phyloP scores from a whole-genome alignment of 805 yeast species.

The Alloascoidea africana region DNA sequence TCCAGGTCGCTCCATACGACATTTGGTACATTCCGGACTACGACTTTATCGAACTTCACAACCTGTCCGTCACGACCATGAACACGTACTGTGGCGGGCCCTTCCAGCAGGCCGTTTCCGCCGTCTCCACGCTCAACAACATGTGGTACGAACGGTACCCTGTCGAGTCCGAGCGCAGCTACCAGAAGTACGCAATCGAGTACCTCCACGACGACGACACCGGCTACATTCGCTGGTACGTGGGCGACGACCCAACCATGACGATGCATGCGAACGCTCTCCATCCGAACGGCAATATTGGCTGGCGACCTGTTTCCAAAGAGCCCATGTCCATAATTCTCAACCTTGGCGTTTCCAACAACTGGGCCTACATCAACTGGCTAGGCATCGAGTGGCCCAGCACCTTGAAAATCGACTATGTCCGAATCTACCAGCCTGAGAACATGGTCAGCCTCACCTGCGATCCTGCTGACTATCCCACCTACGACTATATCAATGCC shows the following conservation, averaged over 20 bases:
- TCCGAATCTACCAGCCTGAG: conserved; percentile 79
- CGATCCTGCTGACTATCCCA: conserved; percentile 80
- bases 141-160: conserved; percentile 47
- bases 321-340: conserved; percentile 89
- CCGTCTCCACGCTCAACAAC: conserved; percentile 58
- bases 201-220: conserved; percentile 50
- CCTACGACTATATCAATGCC: conserved; percentile 60
- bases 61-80: conserved; percentile 57
- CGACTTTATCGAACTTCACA: conserved; percentile 58
- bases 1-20: conserved; percentile 88
- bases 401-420: conserved; percentile 65
- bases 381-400: conserved; percentile 54
- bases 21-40: conserved; percentile 92
- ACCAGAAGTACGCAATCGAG: conserved; percentile 68
- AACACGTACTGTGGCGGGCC: conserved; percentile 90
- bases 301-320: conserved; percentile 63
- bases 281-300: conserved; percentile 85
- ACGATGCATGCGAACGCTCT: conserved; percentile 62
- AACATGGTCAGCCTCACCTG: conserved; percentile 49
- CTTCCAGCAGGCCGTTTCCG: conserved; percentile 84
- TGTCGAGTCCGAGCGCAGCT: conserved; percentile 21
- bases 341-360: conserved; percentile 81
- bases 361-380: conserved; percentile 95
- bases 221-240: conserved; percentile 79
- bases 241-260: conserved; percentile 66